Base-by-base conservation (phyloP, 352 stramenopile genomes). In the Pythium folliculosum region DNA sequence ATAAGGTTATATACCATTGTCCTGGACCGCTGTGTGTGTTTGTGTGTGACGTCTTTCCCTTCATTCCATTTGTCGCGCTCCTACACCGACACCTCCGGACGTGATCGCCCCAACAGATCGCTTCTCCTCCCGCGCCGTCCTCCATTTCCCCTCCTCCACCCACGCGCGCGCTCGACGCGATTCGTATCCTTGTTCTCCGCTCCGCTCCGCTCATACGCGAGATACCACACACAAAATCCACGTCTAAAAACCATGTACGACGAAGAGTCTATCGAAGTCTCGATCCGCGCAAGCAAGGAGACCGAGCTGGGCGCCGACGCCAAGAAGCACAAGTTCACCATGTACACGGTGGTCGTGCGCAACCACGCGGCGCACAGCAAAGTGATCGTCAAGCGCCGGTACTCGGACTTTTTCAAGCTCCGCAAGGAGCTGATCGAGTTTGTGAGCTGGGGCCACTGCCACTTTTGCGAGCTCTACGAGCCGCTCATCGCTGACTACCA, bases 391-490 rank as follows among this genome's bases (percentile, higher is more conserved):
- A 69, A 82, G 37, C 86, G 87, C 17, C 78, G 87, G n/a, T 95
- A 95, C 69, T 94, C 84, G 57, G 84, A 95, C 71, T 95, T 95
- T 60, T 95, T 83, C 72, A 82, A 91, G 69, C 76, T 95, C 21
- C 82, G 87, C 47, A 91, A 92, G 65, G 77, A 95, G 71, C 81
- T 95, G 55, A 84, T 94, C 57, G 85, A 90, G 65, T 70, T 92
- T 64, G 80, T 95, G 37, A 90, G 80, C 13, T 92, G 82, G 80
- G 79, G 77, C 43, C 87, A 95, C 73, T 95, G 87, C 73, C 45
- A 70, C 40, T 80, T 72, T 57, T 95, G 87, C 65, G 75, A 85
- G 45, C 65, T 80, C 43, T 92, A 88, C 62, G 59, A 80, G 67
- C 72, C 85, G 56, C 69, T 91, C 56, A 89, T 95, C 60, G 70